Conservation (phyloP, 208 protist genomes). For the Leishmania tropica region DNA sequence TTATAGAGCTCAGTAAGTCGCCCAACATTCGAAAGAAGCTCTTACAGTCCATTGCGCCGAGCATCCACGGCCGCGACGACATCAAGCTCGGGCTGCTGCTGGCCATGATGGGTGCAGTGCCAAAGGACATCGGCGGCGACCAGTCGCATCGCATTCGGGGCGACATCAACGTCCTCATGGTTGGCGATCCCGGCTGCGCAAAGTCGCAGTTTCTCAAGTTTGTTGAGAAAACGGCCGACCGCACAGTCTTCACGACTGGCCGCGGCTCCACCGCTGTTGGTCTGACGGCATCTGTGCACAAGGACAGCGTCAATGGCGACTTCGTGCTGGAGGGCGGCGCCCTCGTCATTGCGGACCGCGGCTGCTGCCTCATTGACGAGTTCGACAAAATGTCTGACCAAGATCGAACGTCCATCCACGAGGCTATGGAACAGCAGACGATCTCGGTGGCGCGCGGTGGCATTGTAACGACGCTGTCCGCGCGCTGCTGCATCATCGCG, state of each 20-base stretch:
- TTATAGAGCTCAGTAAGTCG: conserved; percentile 92
- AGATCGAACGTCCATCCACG: conserved; percentile 98
- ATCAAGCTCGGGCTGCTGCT: conserved; percentile 99
- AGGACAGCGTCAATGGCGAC: conserved; percentile 98
- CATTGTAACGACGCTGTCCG: conserved; percentile 99
- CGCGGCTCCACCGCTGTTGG: conserved; percentile 98
- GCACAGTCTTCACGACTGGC: conserved; percentile 99
- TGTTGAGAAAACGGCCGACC: conserved; percentile 98
- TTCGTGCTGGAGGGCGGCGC: conserved; percentile 99
- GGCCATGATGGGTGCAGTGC: conserved; percentile 97
- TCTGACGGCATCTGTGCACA: conserved; percentile 98
- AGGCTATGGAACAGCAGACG: conserved; percentile 99
- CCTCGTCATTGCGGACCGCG: conserved; percentile 99
- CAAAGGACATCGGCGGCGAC: conserved; percentile 93
- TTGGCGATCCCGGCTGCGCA: conserved; percentile 99
- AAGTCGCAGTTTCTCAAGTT: conserved; percentile 99
- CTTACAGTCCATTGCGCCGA: conserved; percentile 98
- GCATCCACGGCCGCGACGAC: conserved; percentile 99
- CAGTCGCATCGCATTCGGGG: conserved; percentile 98
- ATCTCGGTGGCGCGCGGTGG: conserved; percentile 99
- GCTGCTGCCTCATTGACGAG: conserved; percentile 99
- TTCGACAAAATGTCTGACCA: conserved; percentile 99
- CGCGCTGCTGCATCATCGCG: conserved; percentile 97
- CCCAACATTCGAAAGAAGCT: conserved; percentile 92
- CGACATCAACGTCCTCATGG: conserved; percentile 99